Percentiles rank a stretch among this genome's conserved stretches.
Conservation (phyloP, 305 asterid species). For the Fraxinus albicans region DNA sequence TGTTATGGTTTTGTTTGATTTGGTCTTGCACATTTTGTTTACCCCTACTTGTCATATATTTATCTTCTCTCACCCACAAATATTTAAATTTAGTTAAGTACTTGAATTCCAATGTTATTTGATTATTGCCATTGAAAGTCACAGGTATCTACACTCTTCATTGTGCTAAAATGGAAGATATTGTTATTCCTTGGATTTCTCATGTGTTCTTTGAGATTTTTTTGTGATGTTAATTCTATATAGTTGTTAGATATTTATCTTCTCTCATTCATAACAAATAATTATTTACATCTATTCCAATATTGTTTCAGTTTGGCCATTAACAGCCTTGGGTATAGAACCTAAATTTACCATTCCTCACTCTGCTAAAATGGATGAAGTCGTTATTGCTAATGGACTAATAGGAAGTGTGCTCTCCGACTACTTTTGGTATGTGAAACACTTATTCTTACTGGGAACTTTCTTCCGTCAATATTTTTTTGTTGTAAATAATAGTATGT, state of each 20-base stretch:
- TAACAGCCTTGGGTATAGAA: constrained; percentile 93
- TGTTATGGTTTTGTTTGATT: too few relatives aligned
- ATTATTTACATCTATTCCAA: not conserved
- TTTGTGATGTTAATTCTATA: not conserved
- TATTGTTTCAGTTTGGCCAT: constrained; percentile 85
- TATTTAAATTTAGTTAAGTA: not conserved
- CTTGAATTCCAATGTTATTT: not conserved
- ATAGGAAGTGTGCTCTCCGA: constrained; percentile 95
- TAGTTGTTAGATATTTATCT: not conserved
- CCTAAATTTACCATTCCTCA: constrained; percentile 95
- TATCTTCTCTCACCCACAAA: not conserved
- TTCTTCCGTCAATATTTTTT: not conserved
- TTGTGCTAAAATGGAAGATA: not conserved
- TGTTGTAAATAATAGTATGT: not conserved
- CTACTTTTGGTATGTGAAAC: constrained; percentile 72
- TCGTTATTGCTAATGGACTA: constrained; percentile 87
- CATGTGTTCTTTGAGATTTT: not conserved
- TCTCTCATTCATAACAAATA: not conserved
- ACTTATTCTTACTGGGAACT: not conserved
- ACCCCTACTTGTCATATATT: not conserved
- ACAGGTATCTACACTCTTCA: not conserved
- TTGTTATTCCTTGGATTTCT: not conserved
- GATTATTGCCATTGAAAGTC: not conserved
- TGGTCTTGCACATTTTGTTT: too few relatives aligned
- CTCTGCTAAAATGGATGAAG: constrained; percentile 90